Base-by-base conservation (phyloP, 306 rosid species). In the Glycine tomentella region DNA sequence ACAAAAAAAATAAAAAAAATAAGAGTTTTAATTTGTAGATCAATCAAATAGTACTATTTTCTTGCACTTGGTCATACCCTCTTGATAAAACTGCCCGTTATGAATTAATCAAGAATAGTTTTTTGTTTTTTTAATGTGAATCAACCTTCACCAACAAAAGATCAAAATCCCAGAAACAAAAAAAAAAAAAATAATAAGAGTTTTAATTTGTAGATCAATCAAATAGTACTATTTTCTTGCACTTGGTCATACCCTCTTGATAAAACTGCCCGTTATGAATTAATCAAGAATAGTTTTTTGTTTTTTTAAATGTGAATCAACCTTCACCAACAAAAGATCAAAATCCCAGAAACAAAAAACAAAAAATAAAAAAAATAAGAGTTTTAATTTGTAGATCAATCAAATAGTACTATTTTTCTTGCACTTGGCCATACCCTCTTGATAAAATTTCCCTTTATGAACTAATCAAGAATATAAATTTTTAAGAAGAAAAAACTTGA, bases 81-180 rank as follows among this genome's bases (percentile, higher is more conserved):
- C 48, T 44, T 66, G 51, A 40, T 36, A 42, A 68, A 68, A 34
- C 5, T 1, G 31, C 74, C 55, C 5, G 9, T 16, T 4, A 68
- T 45, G 55, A 68, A 45, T 66, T 36, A 36, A 36, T 36, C 40
- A 36, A 3, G 40, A 87, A 25, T 25, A 25, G 31, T 25, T 25
- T 25, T 25, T 25, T n/a, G 31, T 25, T 25, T 25, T 25, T 25
- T 25, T 25, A 25, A 25, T 25, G 31, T 25, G 31, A 25, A 25
- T n/a, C 90, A 93, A 66, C 78, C 97, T 93, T 84, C 74, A 81
- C 61, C 81, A 80, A 57, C 15, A n/a, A 36, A 20, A 13, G 45
- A 69, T 36, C 68, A 51, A 72, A 69, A 68, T 17, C 34, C 57
- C n/a, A 61, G 13, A 66, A 17, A 58, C 6, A n/a, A 34, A 36